Evolutionary conservation across 768 basidiomycete species (phyloP), one percentile per base, ranked within the genome.

Genomic region (Macrolepiota dolichaula): DNA sequence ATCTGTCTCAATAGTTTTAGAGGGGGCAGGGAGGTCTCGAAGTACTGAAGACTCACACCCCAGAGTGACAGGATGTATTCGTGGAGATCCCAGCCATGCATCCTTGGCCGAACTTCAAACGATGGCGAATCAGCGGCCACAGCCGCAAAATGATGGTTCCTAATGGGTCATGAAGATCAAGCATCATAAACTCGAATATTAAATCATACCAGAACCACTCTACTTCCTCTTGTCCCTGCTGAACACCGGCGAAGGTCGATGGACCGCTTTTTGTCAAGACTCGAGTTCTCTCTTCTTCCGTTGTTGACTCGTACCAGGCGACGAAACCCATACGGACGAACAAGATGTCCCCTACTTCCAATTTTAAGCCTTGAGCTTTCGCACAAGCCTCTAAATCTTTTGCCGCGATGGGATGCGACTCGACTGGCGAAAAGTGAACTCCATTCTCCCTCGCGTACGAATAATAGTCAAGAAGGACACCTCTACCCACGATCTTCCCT

Each of bases 121-220:
- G 68, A 67, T 27, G 69, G 67, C 2, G 62, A 65, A 51, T 70
- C 69, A 3, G 68, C 62, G 38, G 65, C 69, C 13, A 70, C 68
- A 9, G 69, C 69, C 42, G 69, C 64, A 22, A 70, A 70, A 60
- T 70, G 69, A 58, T 66, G 66, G 36, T 67, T 57, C 69, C 69
- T 70, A n/a, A 49, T 19, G 12, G 24, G 4, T 19, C 9, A 44
- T 44, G 19, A 35, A 11, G 35, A 11, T 42, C 10, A 51, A 4
- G 6, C 19, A 3, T 29, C 27, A 42, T 32, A 13, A 29, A 7
- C 15, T 3, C 22, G 19, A 12, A 25, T 19, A 29, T 46, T n/a
- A 1, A 44, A 38, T 47, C 65, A 40, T 37, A 67, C 69, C 69
- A 70, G 7, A 70, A 40, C 69, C 69, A 70, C 27, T 67, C 65